Conservation (phyloP, 805 yeast species). For the Candida andamanensis region DNA sequence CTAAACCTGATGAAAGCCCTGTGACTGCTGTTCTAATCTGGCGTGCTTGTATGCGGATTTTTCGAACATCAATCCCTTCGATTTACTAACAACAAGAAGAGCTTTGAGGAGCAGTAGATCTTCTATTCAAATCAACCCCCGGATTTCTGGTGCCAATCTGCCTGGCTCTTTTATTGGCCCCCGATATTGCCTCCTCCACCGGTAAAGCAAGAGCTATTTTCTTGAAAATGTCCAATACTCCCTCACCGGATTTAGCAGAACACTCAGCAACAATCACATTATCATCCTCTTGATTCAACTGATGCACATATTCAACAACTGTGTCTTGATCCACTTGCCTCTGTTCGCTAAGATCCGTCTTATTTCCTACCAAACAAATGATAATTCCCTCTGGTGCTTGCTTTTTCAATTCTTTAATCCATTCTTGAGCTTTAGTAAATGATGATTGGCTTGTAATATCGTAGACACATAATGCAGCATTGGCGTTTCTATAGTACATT, state of each 20-base stretch:
- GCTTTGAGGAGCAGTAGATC: conserved; percentile 18
- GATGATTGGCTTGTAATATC: conserved; percentile 71
- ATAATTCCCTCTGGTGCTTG: conserved; percentile 74
- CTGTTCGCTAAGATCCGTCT: conserved; percentile 51
- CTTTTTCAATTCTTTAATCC: conserved; percentile 76
- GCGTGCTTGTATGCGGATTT: too few relatives aligned
- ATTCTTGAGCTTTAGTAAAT: conserved; percentile 61
- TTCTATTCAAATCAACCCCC: conserved; percentile 33
- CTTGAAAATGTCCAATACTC: conserved; percentile 37
- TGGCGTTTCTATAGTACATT: conserved; percentile 45
- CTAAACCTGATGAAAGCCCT: too few relatives aligned
- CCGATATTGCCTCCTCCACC: conserved; percentile 30
- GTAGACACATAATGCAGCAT: conserved; percentile 74
- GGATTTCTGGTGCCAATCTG: conserved; percentile 22
- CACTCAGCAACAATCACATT: conserved; percentile 34
- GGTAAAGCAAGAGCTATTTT: conserved; percentile 39
- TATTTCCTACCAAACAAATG: conserved; percentile 82
- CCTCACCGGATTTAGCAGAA: conserved; percentile 42
- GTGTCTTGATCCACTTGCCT: conserved; percentile 38
- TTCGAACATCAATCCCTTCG: too few relatives aligned
- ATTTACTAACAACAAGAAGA: conserved; percentile 24
- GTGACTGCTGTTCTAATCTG: too few relatives aligned
- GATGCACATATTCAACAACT: conserved; percentile 45
- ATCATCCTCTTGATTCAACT: conserved; percentile 43
- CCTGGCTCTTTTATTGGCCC: conserved; percentile 20